Base-by-base conservation (phyloP, 148 eudicot genomes). In the Cornus suecica region DNA sequence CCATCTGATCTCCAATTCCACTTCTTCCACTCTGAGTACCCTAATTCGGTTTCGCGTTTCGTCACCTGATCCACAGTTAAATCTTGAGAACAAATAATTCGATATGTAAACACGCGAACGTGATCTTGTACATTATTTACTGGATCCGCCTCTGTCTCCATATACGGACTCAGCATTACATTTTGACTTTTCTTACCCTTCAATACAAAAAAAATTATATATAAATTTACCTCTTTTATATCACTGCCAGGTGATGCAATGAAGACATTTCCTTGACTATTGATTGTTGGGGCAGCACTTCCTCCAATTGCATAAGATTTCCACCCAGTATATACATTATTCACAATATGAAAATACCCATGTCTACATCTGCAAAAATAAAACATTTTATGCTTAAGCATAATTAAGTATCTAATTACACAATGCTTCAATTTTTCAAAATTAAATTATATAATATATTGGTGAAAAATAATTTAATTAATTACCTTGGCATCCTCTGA, bases 1-100 rank as follows among this genome's bases (percentile, higher is more conserved):
- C 82, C 80, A 64, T 77, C 80, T 62, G 80, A 77, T 70, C 80
- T 70, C 80, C 80, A 77, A 77, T 77, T 77, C 82, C 82, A 79
- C 10, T 13, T 26, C 69, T 70, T 79, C 82, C 82, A 79, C 58
- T 80, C 82, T 4, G 16, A 10, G 52, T 34, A 30, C 65, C 66
- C 80, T 31, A n/a, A 32, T 30, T 18, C 20, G 52, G 42, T 32
- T 52, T 80, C 82, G 28, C 73, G 74, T 66, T 80, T 80, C n/a
- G 82, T 80, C 71, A 80, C 82, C 82, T 80, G 74, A 29, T 63
- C 48, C 27, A 74, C 42, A 6, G 9, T 8, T 37, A 37, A 37
- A 32, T 32, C 37, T 32, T 32, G 37, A 32, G 37, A 8, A 32
- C 4, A 32, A 4, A 32, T 8, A 32, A 32, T 32, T 32, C 7